Conservation (phyloP, 108 stramenopile species). For the Thalassiosira profunda region DNA sequence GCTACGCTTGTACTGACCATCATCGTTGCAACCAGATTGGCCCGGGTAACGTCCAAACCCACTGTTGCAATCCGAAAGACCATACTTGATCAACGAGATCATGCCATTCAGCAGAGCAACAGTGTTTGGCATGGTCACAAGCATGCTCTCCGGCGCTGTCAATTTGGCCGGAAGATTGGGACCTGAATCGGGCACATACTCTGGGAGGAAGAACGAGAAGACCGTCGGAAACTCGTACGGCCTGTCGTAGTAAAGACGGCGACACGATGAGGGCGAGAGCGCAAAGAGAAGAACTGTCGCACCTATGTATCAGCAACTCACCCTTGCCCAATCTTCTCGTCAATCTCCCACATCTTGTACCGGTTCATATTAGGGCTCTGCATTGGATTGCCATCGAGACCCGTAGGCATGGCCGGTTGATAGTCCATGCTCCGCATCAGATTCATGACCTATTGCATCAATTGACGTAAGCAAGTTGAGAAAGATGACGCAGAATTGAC, state of each 20-base stretch:
- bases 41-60: conserved; percentile 39
- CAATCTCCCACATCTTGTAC: conserved; percentile 33
- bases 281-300: not conserved
- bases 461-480: no score
- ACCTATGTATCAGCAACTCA: not conserved
- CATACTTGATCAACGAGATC: conserved; percentile 54
- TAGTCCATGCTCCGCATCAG: conserved; percentile 68
- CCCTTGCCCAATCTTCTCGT: conserved; percentile 43
- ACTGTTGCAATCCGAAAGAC: conserved; percentile 48
- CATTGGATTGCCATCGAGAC: conserved; percentile 24
- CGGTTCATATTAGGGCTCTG: conserved; percentile 6
- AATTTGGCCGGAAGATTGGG: conserved; percentile 17
- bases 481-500: no score
- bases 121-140: conserved; percentile 46
- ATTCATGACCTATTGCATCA: no score
- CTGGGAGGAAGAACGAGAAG: conserved; percentile 60
- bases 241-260: not conserved
- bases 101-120: conserved; percentile 54
- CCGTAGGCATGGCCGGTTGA: conserved; percentile 22
- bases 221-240: conserved; percentile 50
- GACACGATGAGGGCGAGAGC: not conserved
- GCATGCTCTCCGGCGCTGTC: conserved; percentile 49
- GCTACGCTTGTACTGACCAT: conserved; percentile 26
- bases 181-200: conserved; percentile 49
- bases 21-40: conserved; percentile 17